phyloP scores from a whole-genome alignment of 805 yeast genomes.

The Nakazawaea siamensis region DNA sequence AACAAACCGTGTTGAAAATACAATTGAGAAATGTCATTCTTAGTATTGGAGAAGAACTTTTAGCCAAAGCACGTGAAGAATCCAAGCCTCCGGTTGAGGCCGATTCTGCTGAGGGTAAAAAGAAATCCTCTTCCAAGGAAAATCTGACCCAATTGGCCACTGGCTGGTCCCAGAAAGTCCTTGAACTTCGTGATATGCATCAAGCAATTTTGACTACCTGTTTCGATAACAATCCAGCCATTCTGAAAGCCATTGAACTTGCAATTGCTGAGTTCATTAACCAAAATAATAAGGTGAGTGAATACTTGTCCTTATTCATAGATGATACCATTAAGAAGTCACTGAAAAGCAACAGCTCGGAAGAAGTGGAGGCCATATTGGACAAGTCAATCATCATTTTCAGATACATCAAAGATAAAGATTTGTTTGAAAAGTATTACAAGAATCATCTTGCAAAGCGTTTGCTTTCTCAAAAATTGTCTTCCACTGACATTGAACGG shows the following conservation, averaged over 20 bases:
- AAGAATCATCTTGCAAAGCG: slow-evolving; percentile 84
- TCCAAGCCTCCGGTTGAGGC: slow-evolving; percentile 12
- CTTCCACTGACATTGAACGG: slow-evolving; percentile 58
- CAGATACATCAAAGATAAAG: slow-evolving; percentile 70
- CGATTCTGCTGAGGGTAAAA: slow-evolving; percentile 11
- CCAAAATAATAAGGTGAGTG: slow-evolving; percentile 36
- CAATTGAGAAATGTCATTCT: slow-evolving; percentile 39
- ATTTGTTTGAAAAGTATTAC: slow-evolving; percentile 75
- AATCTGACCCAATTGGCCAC: slow-evolving; percentile 46
- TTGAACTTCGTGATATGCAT: slow-evolving; percentile 43
- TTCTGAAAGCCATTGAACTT: slow-evolving; percentile 48
- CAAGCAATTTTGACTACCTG: slow-evolving; percentile 37
- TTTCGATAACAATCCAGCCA: slow-evolving; percentile 37
- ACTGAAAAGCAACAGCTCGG: slow-evolving; percentile 36
- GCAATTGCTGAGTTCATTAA: slow-evolving; percentile 60
- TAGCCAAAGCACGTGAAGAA: slow-evolving; percentile 19
- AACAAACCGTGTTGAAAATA: slow-evolving; percentile 38
- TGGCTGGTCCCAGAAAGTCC: slow-evolving; percentile 56
- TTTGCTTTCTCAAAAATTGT: slow-evolving; percentile 39
- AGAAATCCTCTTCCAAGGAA: slow-evolving; percentile 20
- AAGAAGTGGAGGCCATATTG: slow-evolving; percentile 38
- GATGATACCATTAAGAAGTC: slow-evolving; percentile 49
- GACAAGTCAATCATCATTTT: slow-evolving; percentile 54
- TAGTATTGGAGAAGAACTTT: slow-evolving; percentile 34
- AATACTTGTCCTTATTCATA: slow-evolving; percentile 46